These are phyloP conservation scores for Russula ochroleuca DNA, from an alignment of 768 basidiomycete genomes.

Conservation along the genomic window DNA sequence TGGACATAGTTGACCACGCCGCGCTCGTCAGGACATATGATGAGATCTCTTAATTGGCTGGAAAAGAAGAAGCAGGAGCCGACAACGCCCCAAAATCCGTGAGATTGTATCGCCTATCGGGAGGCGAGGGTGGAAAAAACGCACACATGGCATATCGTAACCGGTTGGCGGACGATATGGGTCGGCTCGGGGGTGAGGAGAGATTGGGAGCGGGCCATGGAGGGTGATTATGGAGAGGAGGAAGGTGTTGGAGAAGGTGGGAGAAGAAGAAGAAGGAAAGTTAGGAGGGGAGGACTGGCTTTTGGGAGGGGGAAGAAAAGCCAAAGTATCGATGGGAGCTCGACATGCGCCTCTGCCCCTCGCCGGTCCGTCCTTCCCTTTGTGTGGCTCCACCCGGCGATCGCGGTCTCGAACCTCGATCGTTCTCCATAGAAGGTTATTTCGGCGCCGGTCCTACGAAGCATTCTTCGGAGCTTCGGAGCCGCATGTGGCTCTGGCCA, in stretches of 20 bases:
- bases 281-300: background rate
- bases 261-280: background rate
- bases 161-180: conserved; percentile 40
- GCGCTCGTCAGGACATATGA: conserved; percentile 64
- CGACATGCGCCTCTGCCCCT: background rate
- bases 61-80: conserved; percentile 1
- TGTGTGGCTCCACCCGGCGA: background rate
- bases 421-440: background rate
- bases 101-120: background rate
- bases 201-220: conserved; percentile 49
- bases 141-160: conserved; percentile 62
- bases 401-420: background rate
- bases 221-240: background rate
- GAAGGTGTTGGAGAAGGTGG: background rate
- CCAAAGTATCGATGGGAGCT: background rate
- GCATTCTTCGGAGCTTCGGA: background rate
- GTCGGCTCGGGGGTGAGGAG: conserved; percentile 46
- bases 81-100: conserved; percentile 16
- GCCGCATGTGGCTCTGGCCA: background rate
- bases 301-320: background rate
- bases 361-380: background rate
- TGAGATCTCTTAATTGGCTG: conserved; percentile 75
- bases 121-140: conserved; percentile 10
- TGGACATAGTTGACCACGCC: conserved; percentile 64
- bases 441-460: too few species aligned